Evolutionary conservation across 2,329 filamentous ascomycete species (phyloP), one percentile per base, ranked within the genome.

Genomic region (Cladosporium sp.): DNA sequence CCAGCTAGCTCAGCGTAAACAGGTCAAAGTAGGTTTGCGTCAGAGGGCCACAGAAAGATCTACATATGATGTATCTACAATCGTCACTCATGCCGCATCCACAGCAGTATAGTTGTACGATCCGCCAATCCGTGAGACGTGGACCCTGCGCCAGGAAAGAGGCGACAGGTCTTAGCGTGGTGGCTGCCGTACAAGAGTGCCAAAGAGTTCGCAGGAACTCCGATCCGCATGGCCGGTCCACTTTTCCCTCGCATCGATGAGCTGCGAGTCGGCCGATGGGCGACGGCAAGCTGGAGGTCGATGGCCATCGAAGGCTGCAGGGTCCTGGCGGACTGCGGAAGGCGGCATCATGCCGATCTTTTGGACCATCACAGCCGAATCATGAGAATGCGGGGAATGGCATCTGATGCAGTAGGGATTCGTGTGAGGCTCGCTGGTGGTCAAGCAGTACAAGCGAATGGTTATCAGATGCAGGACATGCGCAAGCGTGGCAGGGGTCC

Each of bases 1-100:
- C 15, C 24, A 32, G 40, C 25, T 44, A 45, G 12, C 12, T 24
- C 24, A 8, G 7, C 24, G 39, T 22, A 17, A 45, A 45, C 22
- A 44, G n/a, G 51, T 13, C 25, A 24, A 35, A 17, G 25, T 17
- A 19, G 40, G 40, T 40, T 40, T 55, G 52, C 52, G 52, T 55
- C 52, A 45, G 50, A 53, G 28, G 52, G 13, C 40, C 52, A 32
- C 39, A 34, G 37, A 45, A 53, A 54, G 51, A 54, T 54, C 51
- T n/a, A 17, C 52, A 19, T 12, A 55, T 55, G 52, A 55, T 55
- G 52, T 28, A 36, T 36, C 40, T 24, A 25, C 22, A 25, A 35
- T 55, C 52, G 52, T 55, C 52, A 55, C 52, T 47, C n/a, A n/a
- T 36, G 39, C 39, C 39, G 51, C 35, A 32, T 22, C 47, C 28